Evolutionary conservation across 1,284 basidiomycete genomes (phyloP).

Genomic region (Salmacisia buchloeana): DNA sequence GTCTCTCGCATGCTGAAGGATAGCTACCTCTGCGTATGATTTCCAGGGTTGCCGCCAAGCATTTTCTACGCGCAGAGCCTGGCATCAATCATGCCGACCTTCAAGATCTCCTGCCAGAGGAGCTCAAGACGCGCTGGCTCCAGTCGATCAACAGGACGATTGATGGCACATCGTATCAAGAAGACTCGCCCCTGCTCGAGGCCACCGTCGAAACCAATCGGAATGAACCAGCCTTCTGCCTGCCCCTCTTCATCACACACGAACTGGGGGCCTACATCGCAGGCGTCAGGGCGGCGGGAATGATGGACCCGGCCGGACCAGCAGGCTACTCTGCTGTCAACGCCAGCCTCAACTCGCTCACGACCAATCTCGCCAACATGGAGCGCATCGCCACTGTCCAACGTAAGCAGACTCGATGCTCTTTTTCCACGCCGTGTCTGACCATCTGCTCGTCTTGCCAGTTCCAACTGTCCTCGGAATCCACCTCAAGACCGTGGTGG

Average conservation of each 20-base stretch:
- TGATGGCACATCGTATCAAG: neutral
- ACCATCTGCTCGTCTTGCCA: conserved; percentile 8
- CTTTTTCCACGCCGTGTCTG: neutral
- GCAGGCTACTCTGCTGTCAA: conserved; percentile 26
- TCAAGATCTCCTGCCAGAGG: neutral
- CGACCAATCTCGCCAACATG: conserved; percentile 75
- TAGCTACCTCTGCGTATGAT: neutral
- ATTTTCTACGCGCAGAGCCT: neutral
- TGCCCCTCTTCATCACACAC: conserved; percentile 20
- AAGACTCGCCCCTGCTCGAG: conserved; percentile 8
- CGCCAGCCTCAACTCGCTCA: conserved; percentile 59
- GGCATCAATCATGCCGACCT: conserved; percentile 6
- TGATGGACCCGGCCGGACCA: conserved; percentile 25
- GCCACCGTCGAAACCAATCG: neutral
- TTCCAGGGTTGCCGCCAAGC: conserved; percentile 3
- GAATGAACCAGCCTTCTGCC: neutral
- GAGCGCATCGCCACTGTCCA: conserved; percentile 58
- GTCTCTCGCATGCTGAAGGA: neutral
- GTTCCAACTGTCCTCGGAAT: conserved; percentile 60
- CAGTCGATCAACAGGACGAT: neutral
- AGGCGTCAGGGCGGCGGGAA: conserved; percentile 17
- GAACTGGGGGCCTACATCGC: conserved; percentile 23
- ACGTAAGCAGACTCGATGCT: neutral
- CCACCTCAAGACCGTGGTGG: conserved; percentile 88
- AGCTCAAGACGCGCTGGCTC: neutral